Base-by-base conservation (phyloP, 768 basidiomycete genomes). In the Mycena crocata region DNA sequence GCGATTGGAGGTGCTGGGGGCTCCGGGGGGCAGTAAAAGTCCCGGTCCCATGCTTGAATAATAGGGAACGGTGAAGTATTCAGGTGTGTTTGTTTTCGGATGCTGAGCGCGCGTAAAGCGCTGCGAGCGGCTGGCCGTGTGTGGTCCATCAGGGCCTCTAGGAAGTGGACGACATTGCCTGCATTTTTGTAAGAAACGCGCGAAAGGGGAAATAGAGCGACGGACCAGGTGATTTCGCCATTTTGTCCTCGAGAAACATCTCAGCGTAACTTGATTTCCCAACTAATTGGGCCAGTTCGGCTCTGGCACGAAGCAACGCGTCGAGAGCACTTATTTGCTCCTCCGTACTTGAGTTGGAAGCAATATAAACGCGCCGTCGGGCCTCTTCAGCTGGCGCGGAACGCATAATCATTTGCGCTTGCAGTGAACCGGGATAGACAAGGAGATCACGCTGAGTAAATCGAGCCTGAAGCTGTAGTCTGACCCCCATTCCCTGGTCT, bases 31-130 rank as follows among this genome's bases (percentile, higher is more conserved):
- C 94, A 92, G 77, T 95, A 98, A 76, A 91, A 97, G 71, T 98
- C 96, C 70, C 96, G 87, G 79, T 99, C 98, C 98, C 98, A 99
- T n/a, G 95, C 91, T 69, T 97, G 88, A 55, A 99, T 88, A 26
- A 82, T 81, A 45, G 92, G 92, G 49, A 86, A 80, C 24, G 84
- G 79, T 28, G 84, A 80, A 2, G 89, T 83, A 24, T 82, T 79
- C 31, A 95, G 86, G 71, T 93, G 90, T 12, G 82, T 83, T 75
- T 93, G 91, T 82, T 99, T 99, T 69, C 86, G 89, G 71, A 78
- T 80, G 76, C 85, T 88, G 62, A 88, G 84, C 48, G 89, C 84
- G 40, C 85, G 84, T 39, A 99, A 80, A 46, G 96, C 96, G 31
- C 82, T 82, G 56, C 86, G 82, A 14, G 96, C 96, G 69, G 89